A percentile compares a stretch with the other conserved stretches of the same genome.
Evolutionary conservation across 345 rosid genomes (phyloP).

Genomic region (Orychophragmus violaceus): DNA sequence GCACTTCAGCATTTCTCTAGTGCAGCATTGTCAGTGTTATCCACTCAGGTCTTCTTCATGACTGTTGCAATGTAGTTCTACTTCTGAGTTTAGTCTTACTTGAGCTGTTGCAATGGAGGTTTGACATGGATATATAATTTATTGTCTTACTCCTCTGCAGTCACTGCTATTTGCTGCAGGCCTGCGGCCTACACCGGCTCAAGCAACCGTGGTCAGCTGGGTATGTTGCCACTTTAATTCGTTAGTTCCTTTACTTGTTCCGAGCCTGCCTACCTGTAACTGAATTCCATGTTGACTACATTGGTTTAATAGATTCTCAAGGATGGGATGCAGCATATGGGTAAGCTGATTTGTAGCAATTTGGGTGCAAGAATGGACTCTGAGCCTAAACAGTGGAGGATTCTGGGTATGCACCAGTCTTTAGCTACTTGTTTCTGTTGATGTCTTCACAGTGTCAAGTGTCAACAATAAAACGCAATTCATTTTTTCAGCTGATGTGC

Average conservation of each 20-base stretch:
- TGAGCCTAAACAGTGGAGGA: conserved; percentile 91
- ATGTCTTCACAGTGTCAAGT: conserved; percentile 26
- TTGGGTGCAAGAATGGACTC: conserved; percentile 98
- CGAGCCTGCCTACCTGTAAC: background rate
- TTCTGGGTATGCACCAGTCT: conserved; percentile 48
- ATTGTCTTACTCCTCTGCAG: conserved; percentile 59
- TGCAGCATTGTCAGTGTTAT: conserved; percentile 79
- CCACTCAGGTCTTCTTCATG: conserved; percentile 74
- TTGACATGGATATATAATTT: conserved; percentile 10
- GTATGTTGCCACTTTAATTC: conserved; percentile 35
- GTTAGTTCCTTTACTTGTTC: background rate
- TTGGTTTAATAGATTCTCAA: conserved; percentile 57
- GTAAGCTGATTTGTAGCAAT: conserved; percentile 88
- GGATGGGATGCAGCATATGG: conserved; percentile 96
- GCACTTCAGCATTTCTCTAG: conserved; percentile 84
- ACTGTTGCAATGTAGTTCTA: background rate
- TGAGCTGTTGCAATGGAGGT: background rate
- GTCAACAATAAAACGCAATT: background rate
- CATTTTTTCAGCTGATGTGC: conserved; percentile 69
- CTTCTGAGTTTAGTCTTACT: background rate
- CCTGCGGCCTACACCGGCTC: conserved; percentile 89
- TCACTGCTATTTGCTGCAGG: conserved; percentile 98
- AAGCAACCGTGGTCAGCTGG: conserved; percentile 95
- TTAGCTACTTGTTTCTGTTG: conserved; percentile 42
- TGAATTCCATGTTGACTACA: background rate